Conservation (phyloP, 2,329 filamentous ascomycete genomes). For the Alternaria panax region DNA sequence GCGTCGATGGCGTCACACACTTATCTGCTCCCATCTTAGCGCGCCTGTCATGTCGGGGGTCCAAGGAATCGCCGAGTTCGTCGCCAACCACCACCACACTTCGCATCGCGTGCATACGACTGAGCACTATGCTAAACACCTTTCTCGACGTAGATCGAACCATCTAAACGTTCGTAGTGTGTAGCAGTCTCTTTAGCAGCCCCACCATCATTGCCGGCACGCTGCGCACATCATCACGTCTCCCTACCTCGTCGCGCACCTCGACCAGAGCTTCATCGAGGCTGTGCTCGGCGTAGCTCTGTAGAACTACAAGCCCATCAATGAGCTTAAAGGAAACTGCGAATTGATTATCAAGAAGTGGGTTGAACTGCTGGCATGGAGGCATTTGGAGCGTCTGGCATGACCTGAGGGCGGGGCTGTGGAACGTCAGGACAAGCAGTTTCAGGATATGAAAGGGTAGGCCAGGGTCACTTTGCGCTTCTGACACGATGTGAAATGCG, state of each 20-base stretch:
- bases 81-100: background rate
- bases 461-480: no score
- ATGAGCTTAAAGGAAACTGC: slow-evolving; percentile 11
- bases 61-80: background rate
- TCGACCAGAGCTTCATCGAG: background rate
- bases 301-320: slow-evolving; percentile 1
- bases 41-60: slow-evolving; percentile 13
- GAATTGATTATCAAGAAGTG: slow-evolving; percentile 7
- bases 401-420: slow-evolving; percentile 6
- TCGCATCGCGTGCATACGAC: background rate
- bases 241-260: background rate
- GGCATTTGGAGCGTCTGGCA: slow-evolving; percentile 14
- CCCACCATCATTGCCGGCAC: no score
- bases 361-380: slow-evolving; percentile 19
- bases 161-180: no score
- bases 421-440: background rate
- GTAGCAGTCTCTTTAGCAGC: no score
- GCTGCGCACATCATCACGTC: no score
- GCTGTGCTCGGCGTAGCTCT: background rate
- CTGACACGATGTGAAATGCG: background rate
- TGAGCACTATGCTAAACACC: background rate
- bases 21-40: slow-evolving; percentile 22
- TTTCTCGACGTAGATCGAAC: background rate
- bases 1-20: slow-evolving; percentile 19
- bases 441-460: background rate